These are phyloP conservation scores for Myriosclerotinia curreyana DNA, from an alignment of 2,329 filamentous ascomycete genomes.

Conservation along the genomic window DNA sequence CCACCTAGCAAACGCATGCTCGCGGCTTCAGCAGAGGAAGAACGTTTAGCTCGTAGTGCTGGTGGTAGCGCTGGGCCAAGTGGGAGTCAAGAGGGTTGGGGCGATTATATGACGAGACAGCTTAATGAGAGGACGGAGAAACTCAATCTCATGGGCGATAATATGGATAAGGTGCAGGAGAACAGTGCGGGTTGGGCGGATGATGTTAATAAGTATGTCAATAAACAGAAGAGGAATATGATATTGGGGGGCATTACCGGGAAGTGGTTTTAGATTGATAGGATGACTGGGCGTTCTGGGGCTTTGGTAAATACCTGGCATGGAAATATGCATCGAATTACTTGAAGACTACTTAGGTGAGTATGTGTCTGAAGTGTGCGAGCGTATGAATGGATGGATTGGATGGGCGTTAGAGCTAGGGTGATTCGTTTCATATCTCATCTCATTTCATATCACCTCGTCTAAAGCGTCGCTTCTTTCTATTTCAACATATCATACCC, in stretches of 20 bases:
- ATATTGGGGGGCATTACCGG: conserved; percentile 67
- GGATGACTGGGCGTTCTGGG: conserved; percentile 15
- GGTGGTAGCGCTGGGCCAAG: conserved; percentile 38
- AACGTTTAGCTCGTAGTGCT: conserved; percentile 53
- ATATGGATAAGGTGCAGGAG: conserved; percentile 77
- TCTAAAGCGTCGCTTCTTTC: too few relatives aligned
- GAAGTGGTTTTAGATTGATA: conserved; percentile 48
- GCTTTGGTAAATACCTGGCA: conserved; percentile 6
- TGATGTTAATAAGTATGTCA: conserved; percentile 83
- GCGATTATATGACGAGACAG: conserved; percentile 80
- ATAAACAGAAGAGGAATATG: conserved; percentile 81
- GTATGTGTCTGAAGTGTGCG: too few relatives aligned
- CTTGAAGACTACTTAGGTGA: background rate
- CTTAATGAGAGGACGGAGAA: conserved; percentile 89
- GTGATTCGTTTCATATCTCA: background rate
- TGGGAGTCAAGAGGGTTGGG: conserved; percentile 57
- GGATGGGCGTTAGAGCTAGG: background rate
- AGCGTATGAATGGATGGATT: background rate
- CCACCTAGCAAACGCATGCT: conserved; percentile 88
- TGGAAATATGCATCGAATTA: background rate
- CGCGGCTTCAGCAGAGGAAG: conserved; percentile 72
- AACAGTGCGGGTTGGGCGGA: conserved; percentile 81
- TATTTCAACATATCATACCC: too few relatives aligned
- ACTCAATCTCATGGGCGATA: conserved; percentile 77
- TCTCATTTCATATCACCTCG: background rate